Evolutionary conservation across 148 eudicot species (phyloP), one percentile per base, ranked within the genome.

Genomic region (Rhododendron mucronatum): DNA sequence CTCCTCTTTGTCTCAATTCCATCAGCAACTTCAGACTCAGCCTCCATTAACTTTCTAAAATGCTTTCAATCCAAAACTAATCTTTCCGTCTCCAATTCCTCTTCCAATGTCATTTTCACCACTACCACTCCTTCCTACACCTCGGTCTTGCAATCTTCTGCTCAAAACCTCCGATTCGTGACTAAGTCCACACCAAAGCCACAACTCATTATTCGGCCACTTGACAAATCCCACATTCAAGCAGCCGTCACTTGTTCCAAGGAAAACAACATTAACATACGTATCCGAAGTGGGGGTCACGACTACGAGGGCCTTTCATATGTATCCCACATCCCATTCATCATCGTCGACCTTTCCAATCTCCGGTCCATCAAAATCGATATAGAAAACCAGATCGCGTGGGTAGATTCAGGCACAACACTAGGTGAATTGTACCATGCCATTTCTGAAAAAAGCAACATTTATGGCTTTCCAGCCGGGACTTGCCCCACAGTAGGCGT

Each of bases 321-420:
- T 82, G 80, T 87, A 0, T 91, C 92, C 3, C 23, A 73, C n/a
- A 86, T 81, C 15, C 81, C 89, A 0, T 91, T 91, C 82, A 5
- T 91, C 30, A 30, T 91, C 33, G 23, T 91, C 2, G 91, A 91
- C 87, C 75, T 91, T 2, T 53, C 86, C 6, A 86, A 53, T 50
- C 86, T 91, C n/a, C 78, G 92, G 14, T 48, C 86, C 37, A 73
- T 91, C 33, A 39, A 0, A 11, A 90, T 91, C 4, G 88, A 89
- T 47, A 37, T 88, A 0, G 35, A 61, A 41, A 86, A 80, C 20
- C 67, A 88, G 83, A 91, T 28, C 20, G 88, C 89, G 0, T 91
- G 92, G 92, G 92, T 80, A 16, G 86, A 91, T 71, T 88, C 92
- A 2, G 92, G 92, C 20, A 91, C 92, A 8, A 91, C 92, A 0